Evolutionary conservation across 371 early-diverging fungal genomes (phyloP).

Genomic region (Mycotypha africana): DNA sequence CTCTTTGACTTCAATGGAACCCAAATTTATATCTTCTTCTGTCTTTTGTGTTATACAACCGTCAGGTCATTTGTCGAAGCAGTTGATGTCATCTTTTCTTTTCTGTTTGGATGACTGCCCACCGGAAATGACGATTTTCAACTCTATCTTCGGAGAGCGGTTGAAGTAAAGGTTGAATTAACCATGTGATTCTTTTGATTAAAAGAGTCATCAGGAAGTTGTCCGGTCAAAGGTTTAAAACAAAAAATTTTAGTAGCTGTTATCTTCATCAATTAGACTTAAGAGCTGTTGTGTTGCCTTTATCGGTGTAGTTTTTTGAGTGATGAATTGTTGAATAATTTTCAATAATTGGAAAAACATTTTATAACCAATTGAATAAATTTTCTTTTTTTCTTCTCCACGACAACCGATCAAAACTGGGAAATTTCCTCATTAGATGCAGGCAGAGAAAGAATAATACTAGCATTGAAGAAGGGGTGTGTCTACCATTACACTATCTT

Average conservation of each 20-base stretch:
- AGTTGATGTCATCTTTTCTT: slow-evolving; percentile 1
- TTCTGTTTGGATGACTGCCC: slow-evolving; percentile 4
- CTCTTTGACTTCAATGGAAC: slow-evolving; percentile 5
- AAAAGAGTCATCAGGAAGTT: slow-evolving; percentile 2
- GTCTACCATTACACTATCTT: no score
- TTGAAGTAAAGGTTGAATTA: slow-evolving; percentile 1
- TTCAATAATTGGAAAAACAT: neutral
- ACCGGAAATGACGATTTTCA: slow-evolving; percentile 5
- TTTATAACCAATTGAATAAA: no score
- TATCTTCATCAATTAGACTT: slow-evolving; percentile 2
- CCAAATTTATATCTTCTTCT: slow-evolving; percentile 1
- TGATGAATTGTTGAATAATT: neutral
- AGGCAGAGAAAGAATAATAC: no score
- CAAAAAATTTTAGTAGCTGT: slow-evolving; percentile 1
- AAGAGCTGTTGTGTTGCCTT: slow-evolving; percentile 4
- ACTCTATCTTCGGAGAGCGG: slow-evolving; percentile 2
- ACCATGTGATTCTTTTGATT: neutral
- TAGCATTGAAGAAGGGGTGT: no score
- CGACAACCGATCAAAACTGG: no score
- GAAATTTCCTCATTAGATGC: no score
- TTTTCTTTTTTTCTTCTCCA: no score
- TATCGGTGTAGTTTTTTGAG: slow-evolving; percentile 1
- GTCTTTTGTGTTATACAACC: slow-evolving; percentile 3
- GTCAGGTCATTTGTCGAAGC: slow-evolving; percentile 5
- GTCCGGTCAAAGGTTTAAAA: slow-evolving; percentile 1